Conservation (phyloP, 202 grass and related monocot genomes). For the Panicum hallii region DNA sequence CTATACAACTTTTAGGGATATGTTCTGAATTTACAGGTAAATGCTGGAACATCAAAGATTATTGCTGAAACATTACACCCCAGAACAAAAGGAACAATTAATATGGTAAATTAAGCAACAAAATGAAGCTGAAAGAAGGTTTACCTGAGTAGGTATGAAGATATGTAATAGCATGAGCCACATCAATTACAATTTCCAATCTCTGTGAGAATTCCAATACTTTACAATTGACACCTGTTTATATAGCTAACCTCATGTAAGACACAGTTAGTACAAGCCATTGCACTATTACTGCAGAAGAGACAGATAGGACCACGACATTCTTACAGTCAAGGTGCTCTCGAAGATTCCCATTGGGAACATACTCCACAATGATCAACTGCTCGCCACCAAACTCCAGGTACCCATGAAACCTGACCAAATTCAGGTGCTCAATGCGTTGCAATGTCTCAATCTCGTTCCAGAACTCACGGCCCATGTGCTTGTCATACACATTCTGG, state of each 20-base stretch:
- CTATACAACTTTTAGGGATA: background rate
- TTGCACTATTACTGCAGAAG: background rate
- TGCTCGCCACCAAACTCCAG: slow-evolving; percentile 83
- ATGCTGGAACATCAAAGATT: background rate
- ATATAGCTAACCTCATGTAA: slow-evolving; percentile 40
- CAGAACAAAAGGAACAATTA: background rate
- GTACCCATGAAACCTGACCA: slow-evolving; percentile 89
- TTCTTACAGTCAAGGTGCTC: slow-evolving; percentile 88
- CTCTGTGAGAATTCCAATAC: slow-evolving; percentile 60
- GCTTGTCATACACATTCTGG: slow-evolving; percentile 71
- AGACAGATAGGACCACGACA: background rate
- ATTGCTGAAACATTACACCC: background rate
- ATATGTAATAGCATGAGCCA: slow-evolving; percentile 96
- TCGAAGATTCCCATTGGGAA: slow-evolving; percentile 90
- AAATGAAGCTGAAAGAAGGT: slow-evolving; percentile 23
- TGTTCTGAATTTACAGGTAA: slow-evolving; percentile 24
- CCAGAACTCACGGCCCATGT: slow-evolving; percentile 68
- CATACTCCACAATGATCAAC: slow-evolving; percentile 84
- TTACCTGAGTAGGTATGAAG: slow-evolving; percentile 96
- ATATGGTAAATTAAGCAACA: slow-evolving; percentile 14
- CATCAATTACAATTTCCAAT: slow-evolving; percentile 89
- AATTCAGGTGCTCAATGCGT: slow-evolving; percentile 76
- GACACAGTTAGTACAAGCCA: slow-evolving; percentile 12
- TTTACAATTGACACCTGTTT: slow-evolving; percentile 71
- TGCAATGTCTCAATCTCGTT: slow-evolving; percentile 90